Conservation (phyloP, 129 eudicot species). For the Pulicaria dysenterica region DNA sequence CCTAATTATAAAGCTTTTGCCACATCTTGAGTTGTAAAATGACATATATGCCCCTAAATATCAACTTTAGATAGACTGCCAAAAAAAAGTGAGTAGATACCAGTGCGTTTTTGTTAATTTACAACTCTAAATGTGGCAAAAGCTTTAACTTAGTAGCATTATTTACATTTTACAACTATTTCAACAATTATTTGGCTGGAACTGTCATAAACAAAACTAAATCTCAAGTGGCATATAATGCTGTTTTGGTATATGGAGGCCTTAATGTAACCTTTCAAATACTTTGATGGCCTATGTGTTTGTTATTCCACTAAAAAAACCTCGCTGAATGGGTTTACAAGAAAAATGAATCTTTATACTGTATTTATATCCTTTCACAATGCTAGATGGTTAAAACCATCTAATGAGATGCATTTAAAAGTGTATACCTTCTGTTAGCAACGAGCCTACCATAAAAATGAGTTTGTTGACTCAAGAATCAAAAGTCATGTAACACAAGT, state of each 20-base stretch:
- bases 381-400: too few relatives aligned
- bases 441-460: conserved; percentile 13
- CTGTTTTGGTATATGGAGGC: background rate
- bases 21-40: background rate
- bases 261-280: background rate
- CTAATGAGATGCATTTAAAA: background rate
- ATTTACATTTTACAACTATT: background rate
- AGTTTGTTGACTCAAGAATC: background rate
- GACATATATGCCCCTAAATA: background rate
- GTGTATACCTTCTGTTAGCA: conserved; percentile 7
- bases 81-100: background rate
- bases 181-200: background rate
- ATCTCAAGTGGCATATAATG: background rate
- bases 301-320: background rate
- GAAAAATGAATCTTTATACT: background rate
- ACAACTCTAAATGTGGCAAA: background rate
- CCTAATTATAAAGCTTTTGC: too few relatives aligned
- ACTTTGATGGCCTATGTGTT: background rate
- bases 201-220: background rate
- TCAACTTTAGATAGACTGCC: conserved; percentile 1
- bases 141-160: background rate
- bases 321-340: background rate
- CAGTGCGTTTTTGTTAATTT: background rate
- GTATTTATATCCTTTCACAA: background rate
- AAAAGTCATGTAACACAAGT: conserved; percentile 2